Evolutionary conservation across 2,329 filamentous ascomycete species (phyloP).

Genomic region (Penicillium sp.): DNA sequence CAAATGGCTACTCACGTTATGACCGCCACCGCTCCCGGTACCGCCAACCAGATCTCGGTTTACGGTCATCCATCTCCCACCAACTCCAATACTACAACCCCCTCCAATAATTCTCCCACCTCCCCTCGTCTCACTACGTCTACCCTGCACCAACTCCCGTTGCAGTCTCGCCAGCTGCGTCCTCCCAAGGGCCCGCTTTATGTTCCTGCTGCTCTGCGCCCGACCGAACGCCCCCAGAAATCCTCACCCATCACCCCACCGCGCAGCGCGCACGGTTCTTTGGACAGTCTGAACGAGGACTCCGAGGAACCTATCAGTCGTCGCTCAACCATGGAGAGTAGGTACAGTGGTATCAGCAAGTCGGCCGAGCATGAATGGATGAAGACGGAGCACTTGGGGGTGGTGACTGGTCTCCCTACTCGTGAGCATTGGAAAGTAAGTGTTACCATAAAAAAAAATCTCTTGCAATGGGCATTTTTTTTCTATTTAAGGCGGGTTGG

Average conservation of each 20-base stretch:
- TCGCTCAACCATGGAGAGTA: constrained; percentile 42
- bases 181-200: constrained; percentile 62
- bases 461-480: not conserved
- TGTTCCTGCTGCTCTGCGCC: constrained; percentile 62
- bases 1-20: constrained; percentile 34
- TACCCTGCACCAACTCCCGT: constrained; percentile 36
- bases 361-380: constrained; percentile 55
- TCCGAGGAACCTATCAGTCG: constrained; percentile 34
- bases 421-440: constrained; percentile 67
- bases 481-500: constrained; percentile 5
- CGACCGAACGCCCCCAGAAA: constrained; percentile 55
- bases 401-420: constrained; percentile 60
- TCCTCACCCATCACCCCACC: constrained; percentile 49
- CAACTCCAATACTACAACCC: constrained; percentile 51
- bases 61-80: constrained; percentile 51
- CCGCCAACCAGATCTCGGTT: constrained; percentile 35
- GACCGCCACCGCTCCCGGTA: constrained; percentile 22
- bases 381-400: constrained; percentile 53
- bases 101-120: constrained; percentile 55
- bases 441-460: not conserved
- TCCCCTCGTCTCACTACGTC: constrained; percentile 48
- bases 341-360: constrained; percentile 46
- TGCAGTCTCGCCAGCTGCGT: constrained; percentile 58
- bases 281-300: constrained; percentile 48
- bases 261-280: constrained; percentile 56